Conservation (phyloP, 495 filamentous ascomycete genomes). For the Clohesyomyces aquaticus region DNA sequence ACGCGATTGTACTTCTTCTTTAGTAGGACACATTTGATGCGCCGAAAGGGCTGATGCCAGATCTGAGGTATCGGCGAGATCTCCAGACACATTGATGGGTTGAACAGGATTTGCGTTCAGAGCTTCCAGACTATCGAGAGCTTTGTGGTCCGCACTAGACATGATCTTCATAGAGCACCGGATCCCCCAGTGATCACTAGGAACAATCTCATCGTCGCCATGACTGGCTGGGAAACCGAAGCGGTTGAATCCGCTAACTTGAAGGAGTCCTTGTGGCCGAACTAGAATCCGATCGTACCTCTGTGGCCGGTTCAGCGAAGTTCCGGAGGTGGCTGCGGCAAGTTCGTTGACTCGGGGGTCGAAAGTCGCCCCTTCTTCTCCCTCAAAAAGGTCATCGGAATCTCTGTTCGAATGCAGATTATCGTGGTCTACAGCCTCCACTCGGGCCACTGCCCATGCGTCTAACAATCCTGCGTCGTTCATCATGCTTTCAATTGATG, state of each 20-base stretch:
- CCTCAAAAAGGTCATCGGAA: conserved; percentile 48
- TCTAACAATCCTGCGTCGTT: conserved; percentile 49
- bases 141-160: not conserved
- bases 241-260: conserved; percentile 49
- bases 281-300: conserved; percentile 62
- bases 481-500: conserved; percentile 46
- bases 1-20: conserved; percentile 49
- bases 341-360: conserved; percentile 57
- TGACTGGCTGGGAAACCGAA: conserved; percentile 52
- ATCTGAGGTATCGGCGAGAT: conserved; percentile 3
- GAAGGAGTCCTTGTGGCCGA: conserved; percentile 47
- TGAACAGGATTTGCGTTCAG: conserved; percentile 6
- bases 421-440: conserved; percentile 38
- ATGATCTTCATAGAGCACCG: conserved; percentile 49
- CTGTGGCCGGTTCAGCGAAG: conserved; percentile 56
- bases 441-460: conserved; percentile 49
- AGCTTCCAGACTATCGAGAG: not conserved
- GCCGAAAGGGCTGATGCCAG: conserved; percentile 8
- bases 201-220: conserved; percentile 42
- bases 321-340: conserved; percentile 51
- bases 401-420: conserved; percentile 32
- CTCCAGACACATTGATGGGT: not conserved
- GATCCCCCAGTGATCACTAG: conserved; percentile 63
- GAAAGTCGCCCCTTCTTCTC: conserved; percentile 62
- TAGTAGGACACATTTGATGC: conserved; percentile 49